A percentile compares a stretch with the other conserved stretches of the same genome.
Conservation (phyloP, 148 eudicot genomes). For the Chenopodium album region DNA sequence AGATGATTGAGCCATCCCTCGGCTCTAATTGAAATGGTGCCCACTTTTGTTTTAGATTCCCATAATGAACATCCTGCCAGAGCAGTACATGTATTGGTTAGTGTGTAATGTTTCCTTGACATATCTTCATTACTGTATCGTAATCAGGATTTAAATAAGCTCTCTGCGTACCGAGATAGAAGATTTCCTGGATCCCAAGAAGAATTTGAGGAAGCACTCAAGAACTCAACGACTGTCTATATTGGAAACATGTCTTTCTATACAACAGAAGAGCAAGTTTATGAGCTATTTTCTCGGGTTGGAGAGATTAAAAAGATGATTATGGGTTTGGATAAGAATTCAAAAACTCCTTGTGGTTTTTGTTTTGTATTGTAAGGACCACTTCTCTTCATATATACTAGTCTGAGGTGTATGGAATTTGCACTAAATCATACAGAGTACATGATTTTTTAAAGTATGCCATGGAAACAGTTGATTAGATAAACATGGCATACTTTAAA, state of each 20-base stretch:
- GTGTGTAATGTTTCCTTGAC: background rate
- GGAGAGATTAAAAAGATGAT: slow-evolving; percentile 92
- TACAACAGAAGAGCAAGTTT: slow-evolving; percentile 95
- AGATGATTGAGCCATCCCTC: background rate
- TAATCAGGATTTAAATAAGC: slow-evolving; percentile 3
- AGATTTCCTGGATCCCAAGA: slow-evolving; percentile 89
- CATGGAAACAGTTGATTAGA: too few relatives aligned
- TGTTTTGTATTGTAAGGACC: slow-evolving; percentile 79
- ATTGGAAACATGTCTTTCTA: slow-evolving; percentile 97
- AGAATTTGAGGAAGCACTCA: slow-evolving; percentile 84
- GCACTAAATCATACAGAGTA: background rate
- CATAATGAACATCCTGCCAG: slow-evolving; percentile 33
- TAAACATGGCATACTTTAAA: background rate
- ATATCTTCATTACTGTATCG: background rate
- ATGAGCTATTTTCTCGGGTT: slow-evolving; percentile 85
- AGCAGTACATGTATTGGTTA: background rate
- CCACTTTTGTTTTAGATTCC: background rate
- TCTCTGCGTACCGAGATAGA: slow-evolving; percentile 74
- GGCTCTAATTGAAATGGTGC: background rate
- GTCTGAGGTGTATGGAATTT: background rate
- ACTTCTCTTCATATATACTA: background rate
- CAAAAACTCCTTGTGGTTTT: slow-evolving; percentile 97
- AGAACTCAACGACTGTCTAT: slow-evolving; percentile 70
- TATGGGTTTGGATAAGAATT: slow-evolving; percentile 97
- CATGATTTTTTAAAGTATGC: background rate